Base-by-base conservation (phyloP, 192 early-diverging fungal species). In the Funneliformis mosseae region DNA sequence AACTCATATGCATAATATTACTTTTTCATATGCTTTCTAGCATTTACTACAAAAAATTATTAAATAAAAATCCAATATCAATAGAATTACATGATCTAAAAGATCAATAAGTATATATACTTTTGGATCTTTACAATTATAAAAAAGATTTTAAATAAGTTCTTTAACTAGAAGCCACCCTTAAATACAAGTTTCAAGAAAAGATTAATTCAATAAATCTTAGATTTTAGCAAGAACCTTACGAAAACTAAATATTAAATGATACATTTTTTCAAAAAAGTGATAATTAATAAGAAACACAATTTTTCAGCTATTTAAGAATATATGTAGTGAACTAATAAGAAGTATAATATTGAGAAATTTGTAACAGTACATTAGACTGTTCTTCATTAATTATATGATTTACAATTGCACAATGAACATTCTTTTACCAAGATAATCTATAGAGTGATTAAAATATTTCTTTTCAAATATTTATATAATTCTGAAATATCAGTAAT, bases 191-290 rank as follows among this genome's bases (percentile, higher is more conserved):
- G 27, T 41, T 74, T 74, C 42, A 23, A 41, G 18, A 48, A 43
- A 16, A 43, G 39, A 43, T 16, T 7, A 74, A 3, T 74, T 23
- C n/a, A n/a, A n/a, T n/a, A n/a, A n/a, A n/a, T n/a, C n/a, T n/a
- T n/a, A n/a, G n/a, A n/a, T n/a, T n/a, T n/a, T n/a, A n/a, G n/a
- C n/a, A n/a, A n/a, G n/a, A 27, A 8, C 18, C 14, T 73, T 46
- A 50, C n/a, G 8, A 48, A 8, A 27, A 43, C 72, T n/a, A 46
- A 74, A 74, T 27, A 55, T 41, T 21, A 16, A 7, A 74, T 74
- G 21, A 74, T 43, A 74, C 12, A 74, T 33, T 41, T 45, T 74
- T 7, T 74, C n/a, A 74, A 74, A 74, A 74, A 74, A 50, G 18
- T 21, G 4, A 50, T 50, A 55, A 50, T 74, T 74, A 7, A 25